Evolutionary conservation across 352 stramenopile species (phyloP), one percentile per base, ranked within the genome.

Genomic region (Pythium grandisporangium): DNA sequence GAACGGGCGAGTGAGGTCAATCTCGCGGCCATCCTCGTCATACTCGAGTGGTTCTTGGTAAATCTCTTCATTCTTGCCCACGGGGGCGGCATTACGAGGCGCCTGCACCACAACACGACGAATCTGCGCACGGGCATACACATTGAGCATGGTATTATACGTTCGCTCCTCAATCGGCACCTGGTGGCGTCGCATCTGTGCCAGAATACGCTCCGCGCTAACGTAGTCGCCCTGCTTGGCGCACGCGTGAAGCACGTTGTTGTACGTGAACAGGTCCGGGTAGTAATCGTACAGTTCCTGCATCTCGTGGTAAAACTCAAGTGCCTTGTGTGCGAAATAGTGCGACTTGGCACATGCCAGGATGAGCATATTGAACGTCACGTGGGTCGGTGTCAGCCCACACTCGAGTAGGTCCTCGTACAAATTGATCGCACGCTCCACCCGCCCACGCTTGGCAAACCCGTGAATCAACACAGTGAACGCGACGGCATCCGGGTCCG

Each of bases 261-360:
- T 72, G 66, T 91, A 91, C 42, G 74, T 82, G 48, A 78, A 74
- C 53, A 72, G 45, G 51, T 87, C 73, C 30, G 77, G 77, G 20
- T 71, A 51, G 57, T 87, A 85, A 53, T 91, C 77, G 56, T 91
- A 91, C 46, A 88, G 49, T 45, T 91, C 77, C 49, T 91, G 77
- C 77, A 91, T 88, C 38, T 91, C 77, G 41, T 88, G 59, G 63
- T 88, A 91, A 32, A 91, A 88, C 32, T 91, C 77, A 22, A 87
- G 52, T 3, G 77, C 72, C 46, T 91, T 91, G 61, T 88, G 77
- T 17, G 77, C 77, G 57, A 79, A 91, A 45, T 91, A 82, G 57
- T 83, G 68, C 44, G 77, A 91, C 55, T 88, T 87, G 42, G 77
- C 72, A 42, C 77, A 91, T 20, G 77, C 77, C 33, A 84, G 71